phyloP scores from a whole-genome alignment of 768 basidiomycete genomes.

The Trametes meyenii region DNA sequence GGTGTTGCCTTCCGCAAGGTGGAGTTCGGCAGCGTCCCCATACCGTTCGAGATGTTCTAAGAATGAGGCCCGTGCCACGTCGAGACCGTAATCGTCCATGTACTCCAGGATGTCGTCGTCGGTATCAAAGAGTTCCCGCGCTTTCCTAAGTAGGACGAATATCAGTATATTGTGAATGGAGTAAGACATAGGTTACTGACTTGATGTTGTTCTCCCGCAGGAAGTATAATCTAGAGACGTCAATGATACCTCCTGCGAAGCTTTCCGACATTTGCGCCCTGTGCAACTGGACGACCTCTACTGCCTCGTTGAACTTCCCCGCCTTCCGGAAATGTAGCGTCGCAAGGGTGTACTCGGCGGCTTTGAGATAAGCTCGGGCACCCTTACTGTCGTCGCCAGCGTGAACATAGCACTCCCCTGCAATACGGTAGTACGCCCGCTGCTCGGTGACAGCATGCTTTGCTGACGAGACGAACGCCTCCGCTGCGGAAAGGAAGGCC shows the following conservation, averaged over 20 bases:
- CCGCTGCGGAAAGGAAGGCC: constrained; percentile 50
- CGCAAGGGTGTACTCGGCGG: constrained; percentile 46
- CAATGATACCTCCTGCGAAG: constrained; percentile 41
- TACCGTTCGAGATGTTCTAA: constrained; percentile 46
- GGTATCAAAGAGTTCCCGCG: constrained; percentile 48
- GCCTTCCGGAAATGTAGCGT: constrained; percentile 53
- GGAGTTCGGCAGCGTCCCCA: constrained; percentile 54
- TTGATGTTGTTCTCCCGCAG: constrained; percentile 38
- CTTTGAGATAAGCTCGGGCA: constrained; percentile 46
- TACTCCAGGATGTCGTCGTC: constrained; percentile 59
- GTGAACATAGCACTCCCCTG: constrained; percentile 31
- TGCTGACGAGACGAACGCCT: constrained; percentile 51
- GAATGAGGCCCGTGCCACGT: constrained; percentile 48
- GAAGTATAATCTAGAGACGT: constrained; percentile 50
- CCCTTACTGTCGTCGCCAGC: constrained; percentile 41
- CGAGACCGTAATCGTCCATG: constrained; percentile 55
- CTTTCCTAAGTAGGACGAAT: constrained; percentile 42
- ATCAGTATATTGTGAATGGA: not conserved
- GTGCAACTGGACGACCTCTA: constrained; percentile 46
- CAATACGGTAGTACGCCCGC: constrained; percentile 29
- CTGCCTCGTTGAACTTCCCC: constrained; percentile 56
- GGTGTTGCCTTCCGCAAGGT: constrained; percentile 49
- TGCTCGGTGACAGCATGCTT: constrained; percentile 32
- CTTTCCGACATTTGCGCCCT: constrained; percentile 34
- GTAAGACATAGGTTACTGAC: constrained; percentile 18